Conservation (phyloP, 164 flowering plant genomes). For the Taxillus chinensis region DNA sequence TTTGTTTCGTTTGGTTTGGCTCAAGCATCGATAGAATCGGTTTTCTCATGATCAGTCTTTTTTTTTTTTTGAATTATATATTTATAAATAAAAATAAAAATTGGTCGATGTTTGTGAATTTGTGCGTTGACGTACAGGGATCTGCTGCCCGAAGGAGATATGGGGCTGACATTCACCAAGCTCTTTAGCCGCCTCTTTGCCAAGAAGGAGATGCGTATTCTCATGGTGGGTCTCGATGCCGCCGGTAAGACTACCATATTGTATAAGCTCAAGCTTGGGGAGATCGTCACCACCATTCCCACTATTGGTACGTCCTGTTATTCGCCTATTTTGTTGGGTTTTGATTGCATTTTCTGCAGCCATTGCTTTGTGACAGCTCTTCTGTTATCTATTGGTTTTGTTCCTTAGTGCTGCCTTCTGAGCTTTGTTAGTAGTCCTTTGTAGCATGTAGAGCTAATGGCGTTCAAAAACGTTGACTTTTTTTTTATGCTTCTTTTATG, state of each 20-base stretch:
- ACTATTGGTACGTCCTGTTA: slow-evolving; percentile 64
- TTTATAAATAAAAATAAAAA: background rate
- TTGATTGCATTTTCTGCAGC: background rate
- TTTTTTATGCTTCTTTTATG: no score
- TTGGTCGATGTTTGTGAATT: background rate
- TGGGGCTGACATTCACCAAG: slow-evolving; percentile 91
- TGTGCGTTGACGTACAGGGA: slow-evolving; percentile 8
- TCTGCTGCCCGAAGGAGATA: slow-evolving; percentile 23
- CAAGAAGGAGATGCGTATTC: slow-evolving; percentile 91
- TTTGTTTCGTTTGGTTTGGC: no score
- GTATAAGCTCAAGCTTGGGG: slow-evolving; percentile 95
- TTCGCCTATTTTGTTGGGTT: background rate
- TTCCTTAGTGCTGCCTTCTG: no score
- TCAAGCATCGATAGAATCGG: no score
- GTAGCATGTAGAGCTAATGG: no score
- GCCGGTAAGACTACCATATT: slow-evolving; percentile 98
- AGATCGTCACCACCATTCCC: slow-evolving; percentile 92
- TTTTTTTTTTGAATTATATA: background rate
- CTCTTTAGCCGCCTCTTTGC: slow-evolving; percentile 92
- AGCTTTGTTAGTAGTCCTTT: no score
- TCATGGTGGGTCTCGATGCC: slow-evolving; percentile 98
- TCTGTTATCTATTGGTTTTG: background rate
- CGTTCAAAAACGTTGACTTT: no score
- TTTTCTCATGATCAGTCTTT: background rate
- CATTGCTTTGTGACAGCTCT: background rate